Conservation (phyloP, 192 early-diverging fungal genomes). For the Lobosporangium transversale region DNA sequence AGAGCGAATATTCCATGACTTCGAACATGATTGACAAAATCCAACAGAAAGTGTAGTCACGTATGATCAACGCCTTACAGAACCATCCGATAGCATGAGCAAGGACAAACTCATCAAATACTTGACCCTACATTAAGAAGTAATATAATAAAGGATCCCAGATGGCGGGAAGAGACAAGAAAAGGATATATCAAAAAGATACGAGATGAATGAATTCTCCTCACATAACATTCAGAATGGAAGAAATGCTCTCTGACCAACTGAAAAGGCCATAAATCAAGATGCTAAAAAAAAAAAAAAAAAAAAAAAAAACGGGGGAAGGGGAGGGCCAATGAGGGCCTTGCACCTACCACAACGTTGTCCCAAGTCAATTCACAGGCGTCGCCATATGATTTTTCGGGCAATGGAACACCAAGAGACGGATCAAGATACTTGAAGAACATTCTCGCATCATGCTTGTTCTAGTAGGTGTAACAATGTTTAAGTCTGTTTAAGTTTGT, state of each 20-base stretch:
- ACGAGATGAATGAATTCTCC: too few species aligned
- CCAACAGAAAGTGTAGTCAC: constrained; percentile 97
- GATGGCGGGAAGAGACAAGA: too few species aligned
- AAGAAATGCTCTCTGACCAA: too few species aligned
- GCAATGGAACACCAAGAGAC: constrained; percentile 79
- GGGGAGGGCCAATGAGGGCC: constrained; percentile 7
- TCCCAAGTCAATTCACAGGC: constrained; percentile 82
- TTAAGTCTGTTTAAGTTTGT: too few species aligned
- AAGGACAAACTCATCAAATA: constrained; percentile 90
- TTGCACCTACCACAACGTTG: constrained; percentile 71
- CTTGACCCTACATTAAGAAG: constrained; percentile 65
- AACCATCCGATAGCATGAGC: constrained; percentile 96
- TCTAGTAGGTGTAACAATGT: constrained; percentile 58
- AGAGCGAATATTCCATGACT: constrained; percentile 93
- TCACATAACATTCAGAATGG: too few species aligned
- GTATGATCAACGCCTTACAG: constrained; percentile 89
- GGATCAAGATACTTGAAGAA: constrained; percentile 86
- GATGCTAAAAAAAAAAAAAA: too few species aligned
- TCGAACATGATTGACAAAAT: constrained; percentile 95
- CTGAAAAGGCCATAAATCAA: too few species aligned
- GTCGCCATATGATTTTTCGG: constrained; percentile 93
- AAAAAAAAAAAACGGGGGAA: too few species aligned
- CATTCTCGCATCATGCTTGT: constrained; percentile 85
- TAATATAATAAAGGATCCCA: background rate
- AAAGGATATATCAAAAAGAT: too few species aligned